Evolutionary conservation across 805 yeast species (phyloP), one percentile per base, ranked within the genome.

Genomic region (Schwanniomyces pseudopolymorphus): DNA sequence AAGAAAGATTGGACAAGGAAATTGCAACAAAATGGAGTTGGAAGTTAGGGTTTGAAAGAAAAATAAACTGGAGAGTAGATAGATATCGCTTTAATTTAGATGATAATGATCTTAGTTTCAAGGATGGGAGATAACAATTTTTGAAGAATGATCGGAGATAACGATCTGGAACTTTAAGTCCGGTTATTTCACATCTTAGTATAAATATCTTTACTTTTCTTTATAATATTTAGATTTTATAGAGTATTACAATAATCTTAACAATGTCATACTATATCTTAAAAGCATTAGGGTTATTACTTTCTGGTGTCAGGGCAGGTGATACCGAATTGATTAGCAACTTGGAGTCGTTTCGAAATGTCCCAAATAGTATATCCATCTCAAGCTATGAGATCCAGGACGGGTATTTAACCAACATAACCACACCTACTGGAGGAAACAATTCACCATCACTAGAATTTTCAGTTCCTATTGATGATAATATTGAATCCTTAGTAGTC

Each of bases 301-400:
- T 52, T 3, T 45, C 47, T 17, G 42, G 44, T n/a, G 22, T 40
- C 36, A 47, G 40, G 31, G 45, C 45, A 22, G 47, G 49, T n/a
- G 53, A 50, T 21, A 7, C 42, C 10, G 31, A 37, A 22, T 33
- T 45, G 17, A 38, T 43, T 13, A 38, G 35, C 28, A 51, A 44
- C n/a, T 17, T 36, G 10, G 33, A 20, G 6, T 40, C 33, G 7
- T 43, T 46, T 33, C 39, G 45, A 13, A 10, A 28, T 8, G 13
- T 42, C 3, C 47, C 43, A 2, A 31, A 19, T 20, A 25, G 22
- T 9, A 44, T 54, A 9, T 33, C 38, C 13, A 26, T 54, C 8
- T 40, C 51, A 5, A 51, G 55, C 43, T 14, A 39, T 2, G 45
- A 46, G 27, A 47, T 51, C 24, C 36, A 46, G 24, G 50, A 54